A percentile compares a stretch with the other conserved stretches of the same genome.
phyloP scores from a whole-genome alignment of 192 early-diverging fungal species.

The Coemansia sp. region DNA sequence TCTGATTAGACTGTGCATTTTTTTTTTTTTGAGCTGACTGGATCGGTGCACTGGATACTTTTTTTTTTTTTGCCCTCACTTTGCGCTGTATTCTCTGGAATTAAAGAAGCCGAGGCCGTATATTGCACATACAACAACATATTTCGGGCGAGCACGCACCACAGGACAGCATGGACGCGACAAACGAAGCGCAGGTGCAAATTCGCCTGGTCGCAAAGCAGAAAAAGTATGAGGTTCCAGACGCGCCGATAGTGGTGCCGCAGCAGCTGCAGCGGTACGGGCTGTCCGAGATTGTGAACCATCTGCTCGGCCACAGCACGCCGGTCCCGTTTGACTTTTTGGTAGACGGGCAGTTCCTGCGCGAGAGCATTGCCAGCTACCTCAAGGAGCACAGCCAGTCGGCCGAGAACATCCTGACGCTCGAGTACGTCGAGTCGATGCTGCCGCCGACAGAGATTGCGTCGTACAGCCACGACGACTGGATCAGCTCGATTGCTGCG shows the following conservation, averaged over 20 bases:
- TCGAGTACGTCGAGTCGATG: constrained; percentile 94
- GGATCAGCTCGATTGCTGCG: constrained; percentile 76
- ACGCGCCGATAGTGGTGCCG: constrained; percentile 86
- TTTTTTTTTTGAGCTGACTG: neutral
- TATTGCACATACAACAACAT: neutral
- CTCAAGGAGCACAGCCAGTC: constrained; percentile 58
- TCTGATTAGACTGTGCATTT: too few species aligned
- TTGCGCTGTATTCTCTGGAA: neutral
- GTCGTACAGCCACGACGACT: constrained; percentile 90
- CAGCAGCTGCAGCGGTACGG: constrained; percentile 81
- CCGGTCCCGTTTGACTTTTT: constrained; percentile 93
- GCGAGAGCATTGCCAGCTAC: constrained; percentile 71
- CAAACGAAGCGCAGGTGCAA: constrained; percentile 65
- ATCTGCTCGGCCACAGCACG: constrained; percentile 61
- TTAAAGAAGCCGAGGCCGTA: neutral
- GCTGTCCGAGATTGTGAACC: constrained; percentile 93
- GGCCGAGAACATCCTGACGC: constrained; percentile 74
- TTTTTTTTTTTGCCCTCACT: neutral
- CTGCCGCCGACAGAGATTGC: constrained; percentile 79
- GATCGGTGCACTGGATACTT: neutral
- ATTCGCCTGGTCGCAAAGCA: constrained; percentile 82
- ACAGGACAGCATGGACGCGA: constrained; percentile 29
- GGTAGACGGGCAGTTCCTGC: constrained; percentile 87
- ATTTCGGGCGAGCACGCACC: neutral
- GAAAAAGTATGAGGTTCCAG: constrained; percentile 70